Conservation (phyloP, 2,329 filamentous ascomycete genomes). For the Apiospora hydei region DNA sequence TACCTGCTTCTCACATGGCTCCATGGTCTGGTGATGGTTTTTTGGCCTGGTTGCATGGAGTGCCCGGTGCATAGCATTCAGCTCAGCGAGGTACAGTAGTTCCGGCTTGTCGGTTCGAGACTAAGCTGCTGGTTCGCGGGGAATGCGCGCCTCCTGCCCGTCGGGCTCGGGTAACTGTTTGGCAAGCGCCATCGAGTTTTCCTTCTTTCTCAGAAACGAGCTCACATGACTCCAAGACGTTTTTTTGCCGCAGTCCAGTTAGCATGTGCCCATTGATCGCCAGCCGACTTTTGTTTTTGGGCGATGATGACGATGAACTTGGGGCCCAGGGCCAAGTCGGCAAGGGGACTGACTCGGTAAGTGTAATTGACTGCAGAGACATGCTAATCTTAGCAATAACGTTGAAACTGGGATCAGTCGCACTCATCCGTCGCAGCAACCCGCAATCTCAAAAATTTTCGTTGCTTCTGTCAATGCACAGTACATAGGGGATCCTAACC, state of each 20-base stretch:
- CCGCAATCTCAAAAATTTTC: constrained; percentile 13
- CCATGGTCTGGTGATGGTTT: constrained; percentile 15
- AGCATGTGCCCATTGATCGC: constrained; percentile 1
- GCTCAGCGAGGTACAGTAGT: not conserved
- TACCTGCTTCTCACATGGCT: not conserved
- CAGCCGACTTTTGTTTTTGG: not conserved
- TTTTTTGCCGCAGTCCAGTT: not conserved
- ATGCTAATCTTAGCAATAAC: constrained; percentile 17
- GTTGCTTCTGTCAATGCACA: not conserved
- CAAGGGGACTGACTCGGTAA: not conserved
- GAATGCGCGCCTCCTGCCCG: constrained; percentile 14
- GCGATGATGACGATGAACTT: not conserved
- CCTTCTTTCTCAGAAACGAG: not conserved
- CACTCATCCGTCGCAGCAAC: not conserved
- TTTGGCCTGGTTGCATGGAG: not conserved
- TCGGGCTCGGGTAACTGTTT: constrained; percentile 8
- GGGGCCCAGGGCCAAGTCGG: not conserved
- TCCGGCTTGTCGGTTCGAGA: constrained; percentile 8
- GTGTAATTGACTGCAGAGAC: constrained; percentile 7
- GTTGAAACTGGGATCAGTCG: constrained; percentile 17
- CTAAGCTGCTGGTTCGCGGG: constrained; percentile 3
- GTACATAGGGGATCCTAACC: not conserved
- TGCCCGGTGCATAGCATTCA: not conserved
- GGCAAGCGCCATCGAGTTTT: constrained; percentile 18
- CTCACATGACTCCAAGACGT: constrained; percentile 5